Evolutionary conservation across 192 early-diverging fungal genomes (phyloP).

Genomic region (Geosiphon pyriformis): DNA sequence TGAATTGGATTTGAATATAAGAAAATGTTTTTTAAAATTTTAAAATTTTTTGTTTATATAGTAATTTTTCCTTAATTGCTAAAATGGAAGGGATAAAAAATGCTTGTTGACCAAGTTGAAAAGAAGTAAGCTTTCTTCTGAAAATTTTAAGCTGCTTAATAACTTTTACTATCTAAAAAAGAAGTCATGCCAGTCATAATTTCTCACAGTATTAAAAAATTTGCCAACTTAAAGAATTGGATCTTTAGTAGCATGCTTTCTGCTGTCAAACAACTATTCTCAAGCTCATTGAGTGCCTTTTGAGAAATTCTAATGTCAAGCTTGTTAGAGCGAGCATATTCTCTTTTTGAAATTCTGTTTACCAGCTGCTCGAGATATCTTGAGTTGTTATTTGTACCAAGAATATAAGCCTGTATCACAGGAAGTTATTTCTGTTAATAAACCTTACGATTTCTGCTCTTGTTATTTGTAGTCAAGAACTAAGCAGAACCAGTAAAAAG

Average conservation of each 20-base stretch:
- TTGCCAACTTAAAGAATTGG: constrained; percentile 5
- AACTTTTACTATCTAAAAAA: too few species aligned
- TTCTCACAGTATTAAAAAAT: neutral
- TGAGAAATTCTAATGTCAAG: constrained; percentile 7
- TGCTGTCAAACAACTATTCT: constrained; percentile 1
- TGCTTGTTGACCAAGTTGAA: too few species aligned
- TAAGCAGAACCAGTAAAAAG: neutral
- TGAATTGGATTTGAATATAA: too few species aligned
- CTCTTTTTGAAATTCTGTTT: neutral
- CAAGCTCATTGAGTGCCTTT: constrained; percentile 1
- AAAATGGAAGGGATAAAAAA: too few species aligned
- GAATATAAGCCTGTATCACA: neutral
- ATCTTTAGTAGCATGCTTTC: neutral
- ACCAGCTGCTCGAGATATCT: neutral
- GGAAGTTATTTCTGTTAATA: neutral
- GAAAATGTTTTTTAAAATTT: too few species aligned
- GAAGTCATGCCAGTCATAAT: too few species aligned
- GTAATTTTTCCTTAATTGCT: too few species aligned
- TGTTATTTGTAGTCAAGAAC: neutral
- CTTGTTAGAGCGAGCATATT: neutral
- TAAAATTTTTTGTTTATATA: too few species aligned
- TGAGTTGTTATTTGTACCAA: neutral
- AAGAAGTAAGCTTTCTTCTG: too few species aligned
- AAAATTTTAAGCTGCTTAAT: too few species aligned
- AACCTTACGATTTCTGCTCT: neutral